phyloP scores from a whole-genome alignment of 1,139 yeast genomes.

The Protomyces macrosporus region DNA sequence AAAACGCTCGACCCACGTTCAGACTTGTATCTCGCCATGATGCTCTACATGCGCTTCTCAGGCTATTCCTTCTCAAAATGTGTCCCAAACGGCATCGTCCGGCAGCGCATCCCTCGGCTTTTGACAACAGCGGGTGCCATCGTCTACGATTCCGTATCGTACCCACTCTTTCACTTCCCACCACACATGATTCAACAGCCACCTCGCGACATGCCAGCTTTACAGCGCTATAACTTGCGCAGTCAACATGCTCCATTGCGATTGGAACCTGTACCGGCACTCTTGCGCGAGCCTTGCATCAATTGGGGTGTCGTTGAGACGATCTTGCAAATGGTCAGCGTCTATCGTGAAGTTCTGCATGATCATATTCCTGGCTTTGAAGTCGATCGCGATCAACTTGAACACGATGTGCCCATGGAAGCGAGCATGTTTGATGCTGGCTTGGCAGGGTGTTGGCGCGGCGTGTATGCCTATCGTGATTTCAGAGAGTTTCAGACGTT shows the following conservation, averaged over 20 bases:
- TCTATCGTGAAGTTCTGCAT: constrained; percentile 5
- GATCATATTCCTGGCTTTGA: constrained; percentile 14
- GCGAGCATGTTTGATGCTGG: constrained; percentile 17
- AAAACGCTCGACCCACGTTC: constrained; percentile 16
- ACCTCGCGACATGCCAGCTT: not conserved
- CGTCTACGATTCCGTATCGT: constrained; percentile 4
- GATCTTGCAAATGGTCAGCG: constrained; percentile 7
- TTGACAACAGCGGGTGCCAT: constrained; percentile 7
- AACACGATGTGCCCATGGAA: constrained; percentile 8
- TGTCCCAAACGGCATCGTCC: too few species aligned
- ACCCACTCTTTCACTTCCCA: constrained; percentile 16
- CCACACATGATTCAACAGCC: not conserved
- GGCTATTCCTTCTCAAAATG: not conserved
- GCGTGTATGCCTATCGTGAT: constrained; percentile 13
- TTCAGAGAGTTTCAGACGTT: constrained; percentile 10
- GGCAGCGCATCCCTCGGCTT: not conserved
- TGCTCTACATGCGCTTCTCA: constrained; percentile 4
- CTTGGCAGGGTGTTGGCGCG: constrained; percentile 8
- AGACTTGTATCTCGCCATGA: not conserved
- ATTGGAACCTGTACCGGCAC: not conserved
- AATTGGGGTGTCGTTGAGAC: constrained; percentile 26
- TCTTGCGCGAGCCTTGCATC: not conserved
- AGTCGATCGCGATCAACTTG: constrained; percentile 2
- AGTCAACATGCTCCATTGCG: not conserved
- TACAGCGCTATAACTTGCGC: not conserved